Evolutionary conservation across 83 land plant species (phyloP).

Genomic region (Picea mariana): DNA sequence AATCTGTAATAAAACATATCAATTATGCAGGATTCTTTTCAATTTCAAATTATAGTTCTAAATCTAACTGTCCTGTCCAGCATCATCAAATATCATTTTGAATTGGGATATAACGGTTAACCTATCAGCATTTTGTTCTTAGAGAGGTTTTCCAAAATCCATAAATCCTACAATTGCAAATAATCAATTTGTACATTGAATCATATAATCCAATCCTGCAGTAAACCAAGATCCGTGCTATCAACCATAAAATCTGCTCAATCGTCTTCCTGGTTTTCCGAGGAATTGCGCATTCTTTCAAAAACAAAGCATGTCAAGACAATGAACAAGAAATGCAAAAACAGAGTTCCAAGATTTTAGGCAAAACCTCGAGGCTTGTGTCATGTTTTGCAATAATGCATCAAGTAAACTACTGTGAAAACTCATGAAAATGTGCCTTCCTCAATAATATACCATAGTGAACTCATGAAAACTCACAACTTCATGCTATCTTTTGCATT

Average conservation of each 20-base stretch:
- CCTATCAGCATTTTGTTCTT: not conserved
- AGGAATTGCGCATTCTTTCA: not conserved
- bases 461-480: too few relatives aligned
- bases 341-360: not conserved
- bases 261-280: not conserved
- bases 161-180: not conserved
- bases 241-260: too few relatives aligned
- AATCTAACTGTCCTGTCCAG: not conserved
- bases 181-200: too few relatives aligned
- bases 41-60: not conserved
- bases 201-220: too few relatives aligned
- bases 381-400: not conserved
- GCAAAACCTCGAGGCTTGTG: not conserved
- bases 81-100: not conserved
- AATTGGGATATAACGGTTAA: not conserved
- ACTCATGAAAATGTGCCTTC: not conserved
- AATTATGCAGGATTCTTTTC: conserved; percentile 8
- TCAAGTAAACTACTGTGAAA: not conserved
- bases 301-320: too few relatives aligned
- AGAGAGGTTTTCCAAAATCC: not conserved
- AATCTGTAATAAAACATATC: conserved; percentile 56
- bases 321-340: not conserved
- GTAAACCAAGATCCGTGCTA: too few relatives aligned
- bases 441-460: too few relatives aligned
- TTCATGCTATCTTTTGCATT: not conserved